Base-by-base conservation (phyloP, 1,284 basidiomycete species). In the Boletellus deceptivus region DNA sequence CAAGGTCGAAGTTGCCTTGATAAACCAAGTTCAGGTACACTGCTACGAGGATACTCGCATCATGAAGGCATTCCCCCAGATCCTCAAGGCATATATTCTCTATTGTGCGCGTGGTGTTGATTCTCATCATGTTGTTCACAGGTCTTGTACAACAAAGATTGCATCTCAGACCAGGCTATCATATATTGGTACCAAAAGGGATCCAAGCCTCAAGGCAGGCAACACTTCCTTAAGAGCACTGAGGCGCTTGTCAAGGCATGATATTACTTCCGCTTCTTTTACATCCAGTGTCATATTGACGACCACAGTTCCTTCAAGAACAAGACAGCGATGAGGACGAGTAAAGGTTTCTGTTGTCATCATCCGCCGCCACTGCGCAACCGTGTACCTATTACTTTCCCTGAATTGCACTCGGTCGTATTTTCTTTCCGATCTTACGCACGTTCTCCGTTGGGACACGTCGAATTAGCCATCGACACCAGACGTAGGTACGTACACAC, bases 111-210 rank as follows among this genome's bases (percentile, higher is more conserved):
- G 52, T 3, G 13, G 6, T 3, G 1, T 33, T 22, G 17, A 50
- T 39, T 46, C 37, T 48, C 50, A 48, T 53, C 6, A 25, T 14
- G 9, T 40, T 39, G 6, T 38, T 6, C 3, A 46, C 57, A 92
- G 89, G 86, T 94, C 64, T 78, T 96, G 70, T 98, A 98, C 75
- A 95, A 94, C 71, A 86, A 89, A 64, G 95, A 98, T 65, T 93
- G 93, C 72, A 81, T 98, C 60, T 90, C 91, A 54, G 93, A 95
- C 66, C 89, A 94, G 69, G 94, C 95, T 55, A 95, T 98, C 65
- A 89, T 98, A 55, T 98, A 97, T 73, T 98, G 95, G 95, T 80
- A 93, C 73, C 86, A 91, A 73, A 98, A 98, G 74, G 95, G 96
- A 51, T 90, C 93, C 50, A 97, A 94, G 75, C 82, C 92, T 1